Conservation (phyloP, 1,284 basidiomycete genomes). For the Cryptococcus sp. region DNA sequence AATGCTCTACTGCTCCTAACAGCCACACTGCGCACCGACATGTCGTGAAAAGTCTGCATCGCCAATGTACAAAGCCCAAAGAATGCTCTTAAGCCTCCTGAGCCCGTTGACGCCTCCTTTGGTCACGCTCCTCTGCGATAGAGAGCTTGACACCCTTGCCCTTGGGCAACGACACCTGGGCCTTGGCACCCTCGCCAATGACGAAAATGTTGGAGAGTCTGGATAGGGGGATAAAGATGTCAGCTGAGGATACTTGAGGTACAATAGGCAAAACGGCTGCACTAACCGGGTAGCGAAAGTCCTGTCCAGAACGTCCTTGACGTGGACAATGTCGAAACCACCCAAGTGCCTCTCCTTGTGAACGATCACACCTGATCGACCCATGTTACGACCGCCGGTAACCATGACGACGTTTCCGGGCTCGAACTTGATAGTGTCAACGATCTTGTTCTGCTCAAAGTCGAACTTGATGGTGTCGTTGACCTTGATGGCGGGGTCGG, state of each 20-base stretch:
- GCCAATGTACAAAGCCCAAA: conserved; percentile 9
- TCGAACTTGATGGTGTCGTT: conserved; percentile 99
- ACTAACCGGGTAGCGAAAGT: conserved; percentile 91
- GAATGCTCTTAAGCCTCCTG: conserved; percentile 39
- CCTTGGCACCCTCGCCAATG: conserved; percentile 91
- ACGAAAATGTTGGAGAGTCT: conserved; percentile 98
- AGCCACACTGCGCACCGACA: neutral
- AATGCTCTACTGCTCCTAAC: neutral
- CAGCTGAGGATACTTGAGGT: neutral
- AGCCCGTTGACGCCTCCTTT: conserved; percentile 44
- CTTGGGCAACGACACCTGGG: conserved; percentile 96
- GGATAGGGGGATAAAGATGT: too few species aligned
- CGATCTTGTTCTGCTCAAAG: conserved; percentile 91
- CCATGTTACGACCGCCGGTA: conserved; percentile 99
- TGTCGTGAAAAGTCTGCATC: conserved; percentile 11
- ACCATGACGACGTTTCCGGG: conserved; percentile 97
- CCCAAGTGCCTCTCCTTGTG: conserved; percentile 97
- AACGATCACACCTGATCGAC: conserved; percentile 91
- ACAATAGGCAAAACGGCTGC: neutral
- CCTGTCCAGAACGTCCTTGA: conserved; percentile 92
- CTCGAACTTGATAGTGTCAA: conserved; percentile 93
- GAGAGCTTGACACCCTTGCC: conserved; percentile 73
- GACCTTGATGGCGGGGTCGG: conserved; percentile 91
- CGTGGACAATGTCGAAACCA: conserved; percentile 97
- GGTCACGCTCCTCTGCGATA: conserved; percentile 53